Evolutionary conservation across 2,329 filamentous ascomycete species (phyloP).

Genomic region (Zymoseptoria crescenta): DNA sequence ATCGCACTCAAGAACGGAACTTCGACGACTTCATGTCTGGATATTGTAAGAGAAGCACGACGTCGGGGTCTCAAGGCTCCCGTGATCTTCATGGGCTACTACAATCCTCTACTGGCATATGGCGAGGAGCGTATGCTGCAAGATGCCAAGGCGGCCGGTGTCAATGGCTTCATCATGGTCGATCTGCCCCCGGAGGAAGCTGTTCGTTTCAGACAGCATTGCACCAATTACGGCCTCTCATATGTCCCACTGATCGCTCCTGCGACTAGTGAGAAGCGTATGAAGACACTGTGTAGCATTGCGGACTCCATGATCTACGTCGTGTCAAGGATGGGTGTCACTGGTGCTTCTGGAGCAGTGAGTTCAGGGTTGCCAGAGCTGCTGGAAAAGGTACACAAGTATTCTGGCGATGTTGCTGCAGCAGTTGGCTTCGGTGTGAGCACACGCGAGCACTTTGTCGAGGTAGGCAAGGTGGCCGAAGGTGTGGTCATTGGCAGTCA

Average conservation of each 20-base stretch:
- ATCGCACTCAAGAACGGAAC: slow-evolving; percentile 81
- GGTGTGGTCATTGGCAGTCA: slow-evolving; percentile 96
- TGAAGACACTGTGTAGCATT: slow-evolving; percentile 92
- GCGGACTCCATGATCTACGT: slow-evolving; percentile 99
- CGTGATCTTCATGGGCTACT: slow-evolving; percentile 96
- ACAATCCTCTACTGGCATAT: slow-evolving; percentile 90
- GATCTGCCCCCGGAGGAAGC: slow-evolving; percentile 95
- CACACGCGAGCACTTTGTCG: slow-evolving; percentile 86
- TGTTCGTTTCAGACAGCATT: slow-evolving; percentile 79
- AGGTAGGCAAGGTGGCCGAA: slow-evolving; percentile 75
- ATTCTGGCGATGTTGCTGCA: slow-evolving; percentile 81
- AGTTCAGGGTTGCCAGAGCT: slow-evolving; percentile 76
- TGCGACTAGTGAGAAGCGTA: slow-evolving; percentile 81
- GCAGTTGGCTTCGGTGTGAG: slow-evolving; percentile 95
- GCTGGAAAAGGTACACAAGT: slow-evolving; percentile 78
- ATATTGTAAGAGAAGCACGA: slow-evolving; percentile 77
- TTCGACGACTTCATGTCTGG: slow-evolving; percentile 67
- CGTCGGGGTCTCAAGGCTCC: slow-evolving; percentile 69
- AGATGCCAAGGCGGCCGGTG: slow-evolving; percentile 74
- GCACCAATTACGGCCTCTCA: slow-evolving; percentile 73
- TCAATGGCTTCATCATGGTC: slow-evolving; percentile 96
- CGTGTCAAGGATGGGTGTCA: slow-evolving; percentile 94
- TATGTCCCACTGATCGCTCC: slow-evolving; percentile 97
- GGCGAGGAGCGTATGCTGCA: slow-evolving; percentile 82
- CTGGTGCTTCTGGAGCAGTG: slow-evolving; percentile 75